Percentiles rank a stretch among this genome's conserved stretches.
Evolutionary conservation across 305 asterid genomes (phyloP).

Genomic region (Stenogyne calaminthoides): DNA sequence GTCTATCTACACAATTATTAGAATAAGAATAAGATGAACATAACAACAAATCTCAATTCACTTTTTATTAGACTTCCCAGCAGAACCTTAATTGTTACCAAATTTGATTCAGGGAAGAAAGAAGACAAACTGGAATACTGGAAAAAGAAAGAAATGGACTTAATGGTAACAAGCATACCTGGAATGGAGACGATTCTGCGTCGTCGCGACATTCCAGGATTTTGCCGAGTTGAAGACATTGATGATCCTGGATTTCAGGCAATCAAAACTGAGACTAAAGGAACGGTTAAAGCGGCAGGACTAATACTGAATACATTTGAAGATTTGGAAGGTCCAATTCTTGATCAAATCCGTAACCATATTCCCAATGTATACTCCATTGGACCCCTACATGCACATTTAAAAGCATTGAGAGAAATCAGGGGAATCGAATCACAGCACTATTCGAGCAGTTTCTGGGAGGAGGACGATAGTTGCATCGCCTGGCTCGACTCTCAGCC

Average conservation of each 20-base stretch:
- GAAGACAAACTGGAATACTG: slow-evolving; percentile 30
- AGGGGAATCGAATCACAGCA: slow-evolving; percentile 18
- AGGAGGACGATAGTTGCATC: slow-evolving; percentile 45
- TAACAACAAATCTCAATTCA: no score
- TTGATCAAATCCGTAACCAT: slow-evolving; percentile 38
- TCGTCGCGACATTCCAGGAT: slow-evolving; percentile 44
- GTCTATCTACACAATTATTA: no score
- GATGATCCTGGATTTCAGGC: slow-evolving; percentile 19
- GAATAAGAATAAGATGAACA: no score
- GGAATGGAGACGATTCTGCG: slow-evolving; percentile 49
- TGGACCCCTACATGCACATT: slow-evolving; percentile 45
- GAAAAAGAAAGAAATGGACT: slow-evolving; percentile 44
- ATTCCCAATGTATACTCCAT: slow-evolving; percentile 40
- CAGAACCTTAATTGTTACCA: not conserved
- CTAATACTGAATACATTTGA: slow-evolving; percentile 48
- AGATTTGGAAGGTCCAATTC: slow-evolving; percentile 45
- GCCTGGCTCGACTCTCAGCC: slow-evolving; percentile 50
- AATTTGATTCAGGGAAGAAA: slow-evolving; percentile 13
- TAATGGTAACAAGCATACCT: slow-evolving; percentile 34
- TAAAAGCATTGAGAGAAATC: slow-evolving; percentile 23
- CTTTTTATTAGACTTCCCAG: no score
- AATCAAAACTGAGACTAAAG: slow-evolving; percentile 22
- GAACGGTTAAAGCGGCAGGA: slow-evolving; percentile 21
- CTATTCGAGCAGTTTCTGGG: slow-evolving; percentile 45
- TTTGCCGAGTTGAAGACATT: slow-evolving; percentile 32